phyloP scores from a whole-genome alignment of 225 moss, liverwort and hornwort genomes.

The Rhytidiadelphus loreus region DNA sequence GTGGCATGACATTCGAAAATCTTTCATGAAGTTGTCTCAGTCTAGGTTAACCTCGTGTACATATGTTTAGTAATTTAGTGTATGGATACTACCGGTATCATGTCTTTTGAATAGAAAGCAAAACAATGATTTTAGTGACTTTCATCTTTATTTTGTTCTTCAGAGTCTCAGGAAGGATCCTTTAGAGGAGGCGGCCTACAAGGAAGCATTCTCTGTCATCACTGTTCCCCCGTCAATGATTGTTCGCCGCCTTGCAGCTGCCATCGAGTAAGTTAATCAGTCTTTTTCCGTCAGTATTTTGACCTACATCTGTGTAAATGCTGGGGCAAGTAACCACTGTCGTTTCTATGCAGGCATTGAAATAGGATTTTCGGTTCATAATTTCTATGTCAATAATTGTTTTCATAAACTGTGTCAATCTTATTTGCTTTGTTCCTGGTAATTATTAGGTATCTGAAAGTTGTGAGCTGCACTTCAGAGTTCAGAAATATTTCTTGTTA shows the following conservation, averaged over 20 bases:
- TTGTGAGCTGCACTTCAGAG: background rate
- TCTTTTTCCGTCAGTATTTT: background rate
- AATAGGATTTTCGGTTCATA: background rate
- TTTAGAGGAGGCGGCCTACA: conserved; percentile 83
- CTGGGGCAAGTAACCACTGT: background rate
- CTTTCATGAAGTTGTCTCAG: background rate
- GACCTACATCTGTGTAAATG: background rate
- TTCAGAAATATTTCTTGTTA: background rate
- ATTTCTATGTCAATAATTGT: background rate
- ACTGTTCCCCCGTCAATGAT: conserved; percentile 77
- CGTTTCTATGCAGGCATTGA: background rate
- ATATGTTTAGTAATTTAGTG: background rate
- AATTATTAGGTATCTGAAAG: background rate
- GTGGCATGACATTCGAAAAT: background rate
- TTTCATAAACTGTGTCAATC: background rate
- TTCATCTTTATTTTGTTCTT: background rate
- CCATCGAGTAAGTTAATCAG: conserved; percentile 50
- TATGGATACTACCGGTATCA: background rate
- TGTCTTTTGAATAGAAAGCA: background rate
- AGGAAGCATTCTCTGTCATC: conserved; percentile 75
- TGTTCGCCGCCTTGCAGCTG: conserved; percentile 72
- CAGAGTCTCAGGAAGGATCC: conserved; percentile 90
- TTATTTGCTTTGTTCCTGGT: background rate
- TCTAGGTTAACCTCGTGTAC: background rate
- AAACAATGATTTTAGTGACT: background rate